phyloP scores from a whole-genome alignment of 352 stramenopile species.

The Phytophthora quininea region DNA sequence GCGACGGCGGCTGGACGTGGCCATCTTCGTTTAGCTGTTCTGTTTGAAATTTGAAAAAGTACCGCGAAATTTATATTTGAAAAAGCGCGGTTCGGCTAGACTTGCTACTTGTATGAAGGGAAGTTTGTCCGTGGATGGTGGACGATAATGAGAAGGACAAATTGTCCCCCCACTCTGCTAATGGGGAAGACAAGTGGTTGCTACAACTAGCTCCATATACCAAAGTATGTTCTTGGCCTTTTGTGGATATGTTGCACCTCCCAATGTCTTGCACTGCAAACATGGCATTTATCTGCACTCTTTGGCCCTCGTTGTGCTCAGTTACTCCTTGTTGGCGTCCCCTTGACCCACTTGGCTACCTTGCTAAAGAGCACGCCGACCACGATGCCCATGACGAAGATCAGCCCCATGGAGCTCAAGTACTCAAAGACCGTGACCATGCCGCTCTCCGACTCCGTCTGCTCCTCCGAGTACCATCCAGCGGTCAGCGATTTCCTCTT shows the following conservation, averaged over 20 bases:
- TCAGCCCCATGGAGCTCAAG: constrained; percentile 73
- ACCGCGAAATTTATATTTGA: not conserved
- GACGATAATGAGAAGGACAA: no score
- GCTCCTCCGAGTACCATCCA: constrained; percentile 67
- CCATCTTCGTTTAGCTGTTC: constrained; percentile 26
- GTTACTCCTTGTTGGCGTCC: constrained; percentile 5
- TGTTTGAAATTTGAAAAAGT: constrained; percentile 36
- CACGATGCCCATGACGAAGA: constrained; percentile 74
- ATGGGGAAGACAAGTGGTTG: no score
- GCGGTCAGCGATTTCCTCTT: constrained; percentile 68
- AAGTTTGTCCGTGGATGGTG: no score
- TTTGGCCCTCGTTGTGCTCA: constrained; percentile 2
- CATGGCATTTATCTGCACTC: not conserved
- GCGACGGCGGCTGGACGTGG: constrained; percentile 37
- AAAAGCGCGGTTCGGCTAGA: no score
- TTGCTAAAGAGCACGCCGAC: constrained; percentile 62
- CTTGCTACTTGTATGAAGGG: no score
- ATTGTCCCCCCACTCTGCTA: no score
- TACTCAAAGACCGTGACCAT: constrained; percentile 84
- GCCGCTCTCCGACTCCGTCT: constrained; percentile 55
- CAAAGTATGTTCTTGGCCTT: no score
- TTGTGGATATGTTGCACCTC: no score
- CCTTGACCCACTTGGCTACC: constrained; percentile 39
- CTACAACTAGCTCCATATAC: no score
- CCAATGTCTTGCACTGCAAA: not conserved